Evolutionary conservation across 164 flowering plant genomes (phyloP), one percentile per base, ranked within the genome.

Genomic region (Umbellularia californica): DNA sequence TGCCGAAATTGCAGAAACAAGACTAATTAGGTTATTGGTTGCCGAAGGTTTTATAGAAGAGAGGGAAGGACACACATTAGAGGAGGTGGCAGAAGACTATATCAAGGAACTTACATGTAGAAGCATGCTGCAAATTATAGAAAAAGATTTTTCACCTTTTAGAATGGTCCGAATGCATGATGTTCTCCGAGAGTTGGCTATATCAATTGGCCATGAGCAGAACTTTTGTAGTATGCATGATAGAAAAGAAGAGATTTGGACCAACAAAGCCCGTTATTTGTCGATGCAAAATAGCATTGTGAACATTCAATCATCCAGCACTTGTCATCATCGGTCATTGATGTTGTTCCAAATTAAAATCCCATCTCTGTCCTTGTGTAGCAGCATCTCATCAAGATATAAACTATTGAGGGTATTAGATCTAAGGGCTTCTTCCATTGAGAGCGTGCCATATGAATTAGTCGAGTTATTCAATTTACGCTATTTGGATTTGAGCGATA

Each of bases 21-120:
- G 81, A 23, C 30, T 86, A 30, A 74, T 84, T 13, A 67, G 76
- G 15, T 80, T 87, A 84, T 86, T 87, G 90, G 78, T 86, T 28
- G 88, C 84, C n/a, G 90, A 87, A 72, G 86, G 86, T 1, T 84
- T 87, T 64, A 79, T 82, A 15, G 82, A 81, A 7, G 35, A 72
- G 33, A 77, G 86, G 52, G 79, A 70, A 69, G 79, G 81, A 12
- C 76, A 80, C 66, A 50, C 76, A 70, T 23, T 74, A 13, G 80
- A 76, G 51, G 87, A 80, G 74, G 82, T 83, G 23, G 88, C 80
- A 2, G 87, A 84, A 27, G 79, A 76, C 65, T 85, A 86, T 69
- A 83, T 87, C 74, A 65, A 82, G 2, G 86, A 82, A 19, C 68
- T 87, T 50, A 79, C 82, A 13, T 78, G 83, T 68, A 73, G 90